phyloP scores from a whole-genome alignment of 192 early-diverging fungal genomes.

The Diversispora eburnea region DNA sequence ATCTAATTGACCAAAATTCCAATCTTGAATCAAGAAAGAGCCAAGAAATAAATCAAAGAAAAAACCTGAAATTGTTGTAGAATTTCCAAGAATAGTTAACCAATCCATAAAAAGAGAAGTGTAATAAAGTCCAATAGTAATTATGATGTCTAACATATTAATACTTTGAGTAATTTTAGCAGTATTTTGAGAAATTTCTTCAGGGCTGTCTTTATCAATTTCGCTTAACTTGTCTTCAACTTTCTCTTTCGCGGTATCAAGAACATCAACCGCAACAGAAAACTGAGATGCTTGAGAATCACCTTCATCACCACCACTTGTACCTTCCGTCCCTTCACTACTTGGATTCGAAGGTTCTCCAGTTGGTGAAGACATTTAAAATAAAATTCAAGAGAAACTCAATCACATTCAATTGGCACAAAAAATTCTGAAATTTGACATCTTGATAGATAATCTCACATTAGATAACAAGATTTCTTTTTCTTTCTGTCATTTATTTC shows the following conservation, averaged over 20 bases:
- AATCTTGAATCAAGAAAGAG: not conserved
- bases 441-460: too few species aligned
- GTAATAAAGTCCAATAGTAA: constrained; percentile 16
- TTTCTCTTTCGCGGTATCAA: not conserved
- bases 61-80: not conserved
- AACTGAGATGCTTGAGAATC: too few species aligned
- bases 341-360: too few species aligned
- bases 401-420: too few species aligned
- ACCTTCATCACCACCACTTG: too few species aligned
- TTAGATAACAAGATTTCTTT: too few species aligned
- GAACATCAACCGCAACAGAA: too few species aligned
- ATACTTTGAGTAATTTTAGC: constrained; percentile 7
- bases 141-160: not conserved
- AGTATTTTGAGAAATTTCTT: not conserved
- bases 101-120: constrained; percentile 8
- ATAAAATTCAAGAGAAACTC: too few species aligned
- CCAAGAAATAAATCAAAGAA: not conserved
- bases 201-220: constrained; percentile 8
- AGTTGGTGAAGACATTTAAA: too few species aligned
- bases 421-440: too few species aligned
- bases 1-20: constrained; percentile 4
- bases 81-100: constrained; percentile 7
- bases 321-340: too few species aligned
- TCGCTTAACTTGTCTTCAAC: not conserved
- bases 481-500: too few species aligned